Evolutionary conservation across 1,139 yeast genomes (phyloP).

Genomic region (Meyerozyma elateridarum): DNA sequence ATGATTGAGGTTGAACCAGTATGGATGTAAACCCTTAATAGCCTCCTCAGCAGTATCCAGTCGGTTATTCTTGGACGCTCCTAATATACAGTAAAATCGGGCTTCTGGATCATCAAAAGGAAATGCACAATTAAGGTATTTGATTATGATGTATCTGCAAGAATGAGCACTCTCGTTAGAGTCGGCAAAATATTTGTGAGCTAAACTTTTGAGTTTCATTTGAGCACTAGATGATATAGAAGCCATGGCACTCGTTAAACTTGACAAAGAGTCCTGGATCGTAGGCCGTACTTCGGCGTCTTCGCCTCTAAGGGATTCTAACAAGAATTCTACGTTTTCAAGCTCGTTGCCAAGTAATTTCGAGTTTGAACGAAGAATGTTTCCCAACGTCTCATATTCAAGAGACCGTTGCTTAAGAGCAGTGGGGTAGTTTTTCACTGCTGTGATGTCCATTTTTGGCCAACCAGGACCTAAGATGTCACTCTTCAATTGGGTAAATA

Average conservation of each 20-base stretch:
- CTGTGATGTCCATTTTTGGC: conserved; percentile 44
- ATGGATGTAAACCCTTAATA: conserved; percentile 75
- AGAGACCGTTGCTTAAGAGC: conserved; percentile 46
- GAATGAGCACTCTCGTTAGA: conserved; percentile 25
- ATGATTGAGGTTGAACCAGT: conserved; percentile 51
- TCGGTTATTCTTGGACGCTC: conserved; percentile 52
- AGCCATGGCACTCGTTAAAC: conserved; percentile 48
- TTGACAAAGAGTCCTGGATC: conserved; percentile 68
- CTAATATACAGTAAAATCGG: conserved; percentile 63
- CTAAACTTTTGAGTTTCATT: conserved; percentile 36
- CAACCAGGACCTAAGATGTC: conserved; percentile 54
- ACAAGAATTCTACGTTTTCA: conserved; percentile 57
- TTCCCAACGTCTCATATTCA: conserved; percentile 77
- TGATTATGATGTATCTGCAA: conserved; percentile 59
- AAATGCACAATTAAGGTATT: conserved; percentile 60
- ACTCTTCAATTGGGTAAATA: conserved; percentile 38
- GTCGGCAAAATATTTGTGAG: conserved; percentile 34
- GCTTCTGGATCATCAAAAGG: conserved; percentile 69
- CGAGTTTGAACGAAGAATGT: conserved; percentile 50
- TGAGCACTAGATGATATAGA: conserved; percentile 36
- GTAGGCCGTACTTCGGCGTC: conserved; percentile 57
- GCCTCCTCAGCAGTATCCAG: conserved; percentile 82
- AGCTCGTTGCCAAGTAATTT: conserved; percentile 42
- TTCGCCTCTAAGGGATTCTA: conserved; percentile 70
- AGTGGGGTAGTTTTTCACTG: conserved; percentile 24